These are phyloP conservation scores for Gymnopus androsaceus DNA, from an alignment of 1,284 basidiomycete species.

Conservation along the genomic window DNA sequence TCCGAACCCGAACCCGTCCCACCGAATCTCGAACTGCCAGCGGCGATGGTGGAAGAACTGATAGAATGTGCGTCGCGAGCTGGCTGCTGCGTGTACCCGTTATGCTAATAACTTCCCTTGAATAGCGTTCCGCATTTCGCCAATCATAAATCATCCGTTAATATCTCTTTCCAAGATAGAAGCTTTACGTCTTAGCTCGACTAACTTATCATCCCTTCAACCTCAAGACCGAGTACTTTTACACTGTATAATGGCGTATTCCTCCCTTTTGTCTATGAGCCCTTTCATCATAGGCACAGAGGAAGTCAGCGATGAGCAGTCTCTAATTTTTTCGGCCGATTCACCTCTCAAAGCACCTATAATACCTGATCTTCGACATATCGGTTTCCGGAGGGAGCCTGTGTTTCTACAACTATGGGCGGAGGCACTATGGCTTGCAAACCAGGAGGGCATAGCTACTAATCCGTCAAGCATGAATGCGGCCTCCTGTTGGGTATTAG, in stretches of 20 bases:
- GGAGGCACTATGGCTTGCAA: constrained; percentile 9
- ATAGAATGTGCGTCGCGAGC: constrained; percentile 2
- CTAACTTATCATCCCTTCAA: not conserved
- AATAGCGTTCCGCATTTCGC: not conserved
- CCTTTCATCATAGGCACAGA: constrained; percentile 2
- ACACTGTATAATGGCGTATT: constrained; percentile 3
- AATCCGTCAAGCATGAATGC: constrained; percentile 10
- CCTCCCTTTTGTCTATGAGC: constrained; percentile 1
- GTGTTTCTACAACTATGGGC: constrained; percentile 5
- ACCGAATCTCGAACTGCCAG: too few relatives aligned
- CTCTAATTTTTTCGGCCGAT: not conserved
- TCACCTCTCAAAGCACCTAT: not conserved
- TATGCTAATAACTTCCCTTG: too few relatives aligned
- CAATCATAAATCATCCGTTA: not conserved
- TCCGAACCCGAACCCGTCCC: too few relatives aligned
- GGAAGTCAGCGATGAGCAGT: not conserved
- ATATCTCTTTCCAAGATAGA: not conserved
- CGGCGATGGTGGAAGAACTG: too few relatives aligned
- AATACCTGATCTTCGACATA: constrained; percentile 2
- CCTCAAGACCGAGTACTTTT: constrained; percentile 8
- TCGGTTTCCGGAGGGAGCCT: constrained; percentile 3
- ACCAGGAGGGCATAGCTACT: constrained; percentile 1
- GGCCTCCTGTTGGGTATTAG: constrained; percentile 9
- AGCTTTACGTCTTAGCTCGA: not conserved
- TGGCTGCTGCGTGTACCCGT: not conserved